These are phyloP conservation scores for Quercus robur DNA, from an alignment of 306 rosid genomes.

Conservation along the genomic window DNA sequence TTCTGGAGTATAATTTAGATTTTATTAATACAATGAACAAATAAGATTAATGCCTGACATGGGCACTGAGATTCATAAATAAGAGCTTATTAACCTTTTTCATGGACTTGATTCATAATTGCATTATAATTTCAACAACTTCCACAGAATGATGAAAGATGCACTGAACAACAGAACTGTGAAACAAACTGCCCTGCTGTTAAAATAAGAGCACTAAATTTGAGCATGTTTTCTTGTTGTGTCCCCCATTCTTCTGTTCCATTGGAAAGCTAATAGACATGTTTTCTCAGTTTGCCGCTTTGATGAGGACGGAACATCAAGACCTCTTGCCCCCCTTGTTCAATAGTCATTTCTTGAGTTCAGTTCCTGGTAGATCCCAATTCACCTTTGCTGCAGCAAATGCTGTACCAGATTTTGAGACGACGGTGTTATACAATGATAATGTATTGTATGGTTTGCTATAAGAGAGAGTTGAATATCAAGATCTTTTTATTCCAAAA, in stretches of 20 bases:
- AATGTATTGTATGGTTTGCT: conserved; percentile 1
- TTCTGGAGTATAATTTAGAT: neutral
- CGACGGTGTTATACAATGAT: neutral
- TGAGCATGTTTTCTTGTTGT: too few species aligned
- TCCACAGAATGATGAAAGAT: too few species aligned
- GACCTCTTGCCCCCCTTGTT: neutral
- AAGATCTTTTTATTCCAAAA: neutral
- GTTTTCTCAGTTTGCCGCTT: neutral
- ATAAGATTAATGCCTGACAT: neutral
- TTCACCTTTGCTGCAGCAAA: neutral
- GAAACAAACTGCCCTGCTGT: too few species aligned
- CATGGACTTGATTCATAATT: too few species aligned
- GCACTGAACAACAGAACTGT: too few species aligned
- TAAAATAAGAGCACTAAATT: too few species aligned
- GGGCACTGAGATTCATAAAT: neutral
- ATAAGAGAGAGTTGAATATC: neutral
- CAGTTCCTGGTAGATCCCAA: neutral
- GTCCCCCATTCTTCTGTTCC: neutral
- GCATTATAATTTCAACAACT: too few species aligned
- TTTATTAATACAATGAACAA: neutral
- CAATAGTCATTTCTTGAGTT: neutral
- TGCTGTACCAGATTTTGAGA: neutral
- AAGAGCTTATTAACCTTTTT: too few species aligned
- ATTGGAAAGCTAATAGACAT: neutral
- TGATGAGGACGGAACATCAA: neutral